phyloP scores from a whole-genome alignment of 2,329 filamentous ascomycete genomes.

The Colletotrichum eremochloae region DNA sequence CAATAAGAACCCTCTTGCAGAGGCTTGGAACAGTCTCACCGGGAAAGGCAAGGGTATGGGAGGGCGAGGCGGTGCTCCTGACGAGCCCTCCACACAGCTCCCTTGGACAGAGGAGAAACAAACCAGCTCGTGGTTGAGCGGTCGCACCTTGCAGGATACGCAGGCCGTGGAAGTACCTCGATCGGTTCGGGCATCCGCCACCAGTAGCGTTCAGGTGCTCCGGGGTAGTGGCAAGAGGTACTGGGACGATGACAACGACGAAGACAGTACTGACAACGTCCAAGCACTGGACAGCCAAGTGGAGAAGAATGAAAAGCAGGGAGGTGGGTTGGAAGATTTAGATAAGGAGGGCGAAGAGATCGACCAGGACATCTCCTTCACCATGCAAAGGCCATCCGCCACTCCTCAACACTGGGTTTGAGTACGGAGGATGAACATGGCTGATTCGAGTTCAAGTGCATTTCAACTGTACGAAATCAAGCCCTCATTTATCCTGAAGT shows the following conservation, averaged over 20 bases:
- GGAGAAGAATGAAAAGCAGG: background rate
- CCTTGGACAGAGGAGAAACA: background rate
- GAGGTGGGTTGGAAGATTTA: background rate
- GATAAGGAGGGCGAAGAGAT: slow-evolving; percentile 6
- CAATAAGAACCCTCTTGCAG: background rate
- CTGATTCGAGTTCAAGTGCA: background rate
- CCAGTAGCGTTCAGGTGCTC: slow-evolving; percentile 5
- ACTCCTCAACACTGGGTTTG: slow-evolving; percentile 32
- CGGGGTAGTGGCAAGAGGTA: slow-evolving; percentile 8
- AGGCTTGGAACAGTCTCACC: background rate
- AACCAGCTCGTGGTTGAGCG: background rate
- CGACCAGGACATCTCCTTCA: slow-evolving; percentile 11
- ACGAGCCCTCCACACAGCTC: background rate
- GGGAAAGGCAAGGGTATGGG: background rate
- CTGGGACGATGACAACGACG: slow-evolving; percentile 25
- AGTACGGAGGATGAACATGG: too few relatives aligned
- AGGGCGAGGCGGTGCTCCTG: background rate
- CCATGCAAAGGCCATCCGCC: slow-evolving; percentile 6
- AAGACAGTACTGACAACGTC: background rate
- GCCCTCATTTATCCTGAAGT: too few relatives aligned
- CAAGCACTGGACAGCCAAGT: background rate
- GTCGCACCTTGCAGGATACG: background rate
- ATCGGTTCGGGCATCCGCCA: slow-evolving; percentile 22
- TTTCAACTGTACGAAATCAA: too few relatives aligned
- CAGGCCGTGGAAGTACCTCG: background rate